Evolutionary conservation across 2,329 filamentous ascomycete species (phyloP), one percentile per base, ranked within the genome.

Genomic region (Colletotrichum spaethianum): DNA sequence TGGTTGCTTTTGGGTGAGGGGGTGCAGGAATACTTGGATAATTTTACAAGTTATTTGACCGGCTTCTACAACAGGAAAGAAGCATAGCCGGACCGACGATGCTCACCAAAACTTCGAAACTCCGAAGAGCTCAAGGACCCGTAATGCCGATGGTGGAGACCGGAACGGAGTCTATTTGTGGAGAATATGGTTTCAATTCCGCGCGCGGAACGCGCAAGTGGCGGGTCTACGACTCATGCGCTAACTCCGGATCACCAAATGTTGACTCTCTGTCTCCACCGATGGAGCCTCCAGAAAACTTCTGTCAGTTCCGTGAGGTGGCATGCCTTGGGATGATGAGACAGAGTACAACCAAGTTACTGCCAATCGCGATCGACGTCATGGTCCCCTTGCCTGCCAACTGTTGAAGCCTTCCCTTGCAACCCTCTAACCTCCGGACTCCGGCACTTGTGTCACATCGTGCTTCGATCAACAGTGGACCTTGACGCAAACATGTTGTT

Each of bases 191-290:
- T 12, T 11, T 44, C n/a, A 38, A 53, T 70, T 70, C 67, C 67
- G 67, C 53, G 33, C 67, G 61, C 67, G 67, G 67, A 70, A 70
- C 33, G 8, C 31, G 23, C 23, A 3, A 6, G 33, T 12, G 42
- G 61, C 44, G 53, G 53, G 62, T 48, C 67, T 14, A 36, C 46
- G 53, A 70, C 53, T 70, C 61, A 44, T 23, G 44, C 53, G 62
- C 61, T 20, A 52, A 23, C 61, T 59, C 67, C 61, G 38, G 44
- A 70, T 70, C 67, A 53, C 31, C 61, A 65, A 18, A 70, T 50
- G 61, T 70, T 70, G 67, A 61, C 61, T 46, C 42, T 44, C 28
- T 53, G 26, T 36, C 38, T 44, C 48, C 50, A 59, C 40, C 23
- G 33, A 28, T 65, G 28, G 33, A 60, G 36, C 12, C 64, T 70